Percentiles rank a stretch among this genome's conserved stretches.
Conservation (phyloP, 2,329 filamentous ascomycete species). For the Leptographium radiaticola region DNA sequence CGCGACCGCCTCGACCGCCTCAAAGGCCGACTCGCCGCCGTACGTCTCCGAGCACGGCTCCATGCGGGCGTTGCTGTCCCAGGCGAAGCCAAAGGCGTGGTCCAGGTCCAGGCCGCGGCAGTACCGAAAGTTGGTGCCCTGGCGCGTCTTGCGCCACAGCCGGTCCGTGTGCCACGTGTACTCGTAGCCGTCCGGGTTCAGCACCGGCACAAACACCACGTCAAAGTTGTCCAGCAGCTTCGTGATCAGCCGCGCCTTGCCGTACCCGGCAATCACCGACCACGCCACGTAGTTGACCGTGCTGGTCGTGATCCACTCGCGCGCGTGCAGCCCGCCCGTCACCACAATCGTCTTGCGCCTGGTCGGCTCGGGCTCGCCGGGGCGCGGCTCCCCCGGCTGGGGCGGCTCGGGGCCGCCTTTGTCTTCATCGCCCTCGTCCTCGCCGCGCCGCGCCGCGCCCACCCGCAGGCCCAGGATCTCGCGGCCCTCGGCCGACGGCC, state of each 20-base stretch:
- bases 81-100: slow-evolving; percentile 72
- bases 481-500: slow-evolving; percentile 77
- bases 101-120: slow-evolving; percentile 86
- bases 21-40: slow-evolving; percentile 69
- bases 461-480: slow-evolving; percentile 74
- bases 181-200: slow-evolving; percentile 90
- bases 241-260: slow-evolving; percentile 57
- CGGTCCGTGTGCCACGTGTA: slow-evolving; percentile 89
- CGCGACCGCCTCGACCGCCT: slow-evolving; percentile 63
- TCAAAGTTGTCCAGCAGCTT: slow-evolving; percentile 75
- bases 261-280: slow-evolving; percentile 72
- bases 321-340: slow-evolving; percentile 76
- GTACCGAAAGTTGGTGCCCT: slow-evolving; percentile 67
- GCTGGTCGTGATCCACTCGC: slow-evolving; percentile 92
- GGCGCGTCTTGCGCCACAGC: slow-evolving; percentile 88
- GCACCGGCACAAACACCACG: slow-evolving; percentile 72
- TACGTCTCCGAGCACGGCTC: slow-evolving; percentile 91
- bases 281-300: slow-evolving; percentile 87
- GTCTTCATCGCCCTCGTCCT: not conserved
- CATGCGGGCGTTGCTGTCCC: slow-evolving; percentile 52
- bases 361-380: slow-evolving; percentile 3
- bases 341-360: slow-evolving; percentile 29
- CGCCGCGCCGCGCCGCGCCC: slow-evolving; percentile 35
- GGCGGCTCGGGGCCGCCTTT: not conserved
- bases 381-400: not conserved